These are phyloP conservation scores for Monotropa hypopitys DNA, from an alignment of 179 eudicot genomes.

Conservation along the genomic window DNA sequence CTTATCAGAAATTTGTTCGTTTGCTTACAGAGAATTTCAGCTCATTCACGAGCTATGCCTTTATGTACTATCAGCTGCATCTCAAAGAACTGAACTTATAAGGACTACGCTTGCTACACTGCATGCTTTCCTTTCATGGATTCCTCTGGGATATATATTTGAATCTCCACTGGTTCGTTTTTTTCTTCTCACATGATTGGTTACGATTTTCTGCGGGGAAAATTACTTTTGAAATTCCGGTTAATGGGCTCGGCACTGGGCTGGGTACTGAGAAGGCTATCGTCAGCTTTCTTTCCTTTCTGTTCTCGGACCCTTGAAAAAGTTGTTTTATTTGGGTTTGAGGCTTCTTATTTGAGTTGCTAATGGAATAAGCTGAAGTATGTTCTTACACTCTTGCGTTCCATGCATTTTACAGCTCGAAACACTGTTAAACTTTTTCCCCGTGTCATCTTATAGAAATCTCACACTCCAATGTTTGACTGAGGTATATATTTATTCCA, in stretches of 20 bases:
- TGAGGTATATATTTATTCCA: slow-evolving; percentile 42
- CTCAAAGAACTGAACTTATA: slow-evolving; percentile 82
- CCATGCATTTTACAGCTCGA: slow-evolving; percentile 47
- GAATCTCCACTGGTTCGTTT: slow-evolving; percentile 91
- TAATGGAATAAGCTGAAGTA: background rate
- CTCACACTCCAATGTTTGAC: slow-evolving; percentile 89
- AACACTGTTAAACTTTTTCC: slow-evolving; percentile 74
- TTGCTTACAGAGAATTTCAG: slow-evolving; percentile 79
- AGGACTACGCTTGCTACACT: slow-evolving; percentile 85
- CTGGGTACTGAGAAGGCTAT: background rate
- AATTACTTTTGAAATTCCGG: background rate
- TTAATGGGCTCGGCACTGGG: background rate
- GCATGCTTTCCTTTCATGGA: slow-evolving; percentile 98
- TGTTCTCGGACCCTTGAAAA: background rate
- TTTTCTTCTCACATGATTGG: background rate
- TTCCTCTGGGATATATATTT: slow-evolving; percentile 96
- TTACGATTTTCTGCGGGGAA: background rate
- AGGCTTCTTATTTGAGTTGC: background rate
- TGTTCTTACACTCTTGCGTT: slow-evolving; percentile 6
- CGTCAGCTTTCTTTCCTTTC: background rate
- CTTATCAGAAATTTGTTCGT: background rate
- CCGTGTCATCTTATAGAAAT: slow-evolving; percentile 75
- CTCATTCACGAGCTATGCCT: slow-evolving; percentile 96
- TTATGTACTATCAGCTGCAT: slow-evolving; percentile 90
- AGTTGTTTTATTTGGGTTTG: background rate